Evolutionary conservation across 805 yeast genomes (phyloP).

Genomic region (Zygoascus tannicola): DNA sequence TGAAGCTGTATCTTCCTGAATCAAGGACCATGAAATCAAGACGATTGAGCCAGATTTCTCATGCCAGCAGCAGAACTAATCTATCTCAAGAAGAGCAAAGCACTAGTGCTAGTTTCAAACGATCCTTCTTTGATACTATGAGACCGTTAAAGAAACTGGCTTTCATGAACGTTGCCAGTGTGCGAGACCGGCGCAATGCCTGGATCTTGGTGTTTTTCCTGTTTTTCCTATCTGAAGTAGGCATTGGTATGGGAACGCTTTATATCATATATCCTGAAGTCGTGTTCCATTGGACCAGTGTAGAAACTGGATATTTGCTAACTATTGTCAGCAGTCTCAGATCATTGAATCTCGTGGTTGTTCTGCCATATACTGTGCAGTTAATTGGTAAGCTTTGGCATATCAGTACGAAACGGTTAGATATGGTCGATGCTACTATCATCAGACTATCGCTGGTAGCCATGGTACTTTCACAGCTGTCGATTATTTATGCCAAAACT

Average conservation of each 20-base stretch:
- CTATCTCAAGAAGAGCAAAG: no score
- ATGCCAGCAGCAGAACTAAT: not conserved
- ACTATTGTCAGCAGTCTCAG: constrained; percentile 20
- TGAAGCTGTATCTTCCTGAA: not conserved
- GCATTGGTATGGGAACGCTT: constrained; percentile 13
- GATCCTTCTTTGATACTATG: constrained; percentile 5
- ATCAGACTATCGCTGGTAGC: constrained; percentile 5
- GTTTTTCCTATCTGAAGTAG: constrained; percentile 11
- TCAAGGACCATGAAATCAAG: not conserved
- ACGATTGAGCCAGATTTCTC: not conserved
- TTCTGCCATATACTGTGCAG: constrained; percentile 19
- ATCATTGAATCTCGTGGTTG: constrained; percentile 15
- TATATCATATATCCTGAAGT: constrained; percentile 23
- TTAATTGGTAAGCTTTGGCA: constrained; percentile 7
- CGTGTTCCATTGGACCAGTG: constrained; percentile 25
- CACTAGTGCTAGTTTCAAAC: not conserved
- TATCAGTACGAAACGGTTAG: constrained; percentile 1
- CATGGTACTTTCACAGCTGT: not conserved
- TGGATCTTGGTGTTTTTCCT: constrained; percentile 10
- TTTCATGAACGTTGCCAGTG: constrained; percentile 11
- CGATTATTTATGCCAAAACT: not conserved
- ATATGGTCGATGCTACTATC: constrained; percentile 4
- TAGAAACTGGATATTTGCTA: constrained; percentile 26
- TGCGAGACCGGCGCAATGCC: constrained; percentile 13
- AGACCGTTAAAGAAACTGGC: constrained; percentile 17